Evolutionary conservation across 2,329 filamentous ascomycete genomes (phyloP), one percentile per base, ranked within the genome.

Genomic region (Epichloe scottii): DNA sequence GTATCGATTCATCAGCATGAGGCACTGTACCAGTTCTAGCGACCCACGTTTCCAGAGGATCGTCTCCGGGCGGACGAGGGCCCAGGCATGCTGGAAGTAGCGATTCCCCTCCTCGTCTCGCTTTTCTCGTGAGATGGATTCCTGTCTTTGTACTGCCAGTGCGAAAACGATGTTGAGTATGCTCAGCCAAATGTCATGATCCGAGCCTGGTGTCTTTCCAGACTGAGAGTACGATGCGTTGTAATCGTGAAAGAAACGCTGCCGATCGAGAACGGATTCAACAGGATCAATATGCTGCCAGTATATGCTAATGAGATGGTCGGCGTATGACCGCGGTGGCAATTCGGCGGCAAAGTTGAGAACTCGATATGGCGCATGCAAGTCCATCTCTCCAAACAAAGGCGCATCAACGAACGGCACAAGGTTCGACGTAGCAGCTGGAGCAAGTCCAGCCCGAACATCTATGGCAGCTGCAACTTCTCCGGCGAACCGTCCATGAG

Each of bases 1-100:
- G 30, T 46, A 46, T n/a, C 43, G 23, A 35, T 46, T 46, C 43
- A 46, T 46, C 8, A 46, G 33, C 43, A 46, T 46, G 19, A 46
- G 43, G 5, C 43, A 46, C 43, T 46, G 43, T 14, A 46, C 43
- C 8, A 46, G 43, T 35, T 46, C 43, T 11, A 46, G 33, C 10
- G 43, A 46, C 33, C 43, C 43, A 3, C 30, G 26, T 46, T 33
- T 17, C 43, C 43, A 46, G 2, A 46, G 15, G n/a, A 46, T 23
- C 17, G 30, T 19, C 21, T 34, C 30, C 2, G 43, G 43, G 7
- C 43, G 23, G 5, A 46, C 11, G 14, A 46, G 43, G 14, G 43
- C 43, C 43, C 43, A 46, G 5, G 43, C 43, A 46, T 35, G 43
- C 30, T 46, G 43, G 17, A 46, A 46, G 43, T 46, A 46, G 23